Base-by-base conservation (phyloP, 176 grass and related monocot genomes). In the Aegilops speltoides region DNA sequence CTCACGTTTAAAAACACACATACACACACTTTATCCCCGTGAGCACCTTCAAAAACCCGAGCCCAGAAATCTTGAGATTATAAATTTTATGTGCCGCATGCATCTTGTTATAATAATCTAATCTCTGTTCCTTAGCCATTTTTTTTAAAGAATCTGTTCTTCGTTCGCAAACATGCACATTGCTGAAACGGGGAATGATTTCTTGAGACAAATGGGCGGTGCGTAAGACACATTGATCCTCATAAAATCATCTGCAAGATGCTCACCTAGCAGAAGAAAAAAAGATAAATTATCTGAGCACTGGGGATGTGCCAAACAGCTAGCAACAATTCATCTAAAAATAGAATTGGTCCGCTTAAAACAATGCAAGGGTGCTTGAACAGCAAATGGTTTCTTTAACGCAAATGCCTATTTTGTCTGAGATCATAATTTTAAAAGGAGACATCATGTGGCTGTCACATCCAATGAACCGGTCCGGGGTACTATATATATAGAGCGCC, bases 391-490 rank as follows among this genome's bases (percentile, higher is more conserved):
- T 11, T 62, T 62, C 10, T 62, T 62, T 62, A 24, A 11, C 22
- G 23, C 4, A 22, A 28, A 62, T 73, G 54, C 40, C 31, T 79
- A 46, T 64, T 76, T 84, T 67, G 23, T 10, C 65, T 20, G 8
- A 74, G 41, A 79, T 32, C 65, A 84, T 31, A 79, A 74, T 23
- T 80, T 73, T 38, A 66, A 79, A 88, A 73, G 31, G 11, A 23
- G 66, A 73, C 20, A 15, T 59, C 19, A 59, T 59, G 54, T 59
- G 54, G 54, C 54, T 59, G 23, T 80, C 31, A 89, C 66, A 79
- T 68, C 54, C 14, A 36, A 78, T 20, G 82, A 56, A 66, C 77
- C 52, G 19, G 59, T 80, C 65, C 66, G 45, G 69, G 75, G 25
- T 74, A 67, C 73, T 59, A 73, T 80, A 73, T 17, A 19, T 33